Evolutionary conservation across 805 yeast genomes (phyloP).

Genomic region (Zygosaccharomyces kombuchaensis): DNA sequence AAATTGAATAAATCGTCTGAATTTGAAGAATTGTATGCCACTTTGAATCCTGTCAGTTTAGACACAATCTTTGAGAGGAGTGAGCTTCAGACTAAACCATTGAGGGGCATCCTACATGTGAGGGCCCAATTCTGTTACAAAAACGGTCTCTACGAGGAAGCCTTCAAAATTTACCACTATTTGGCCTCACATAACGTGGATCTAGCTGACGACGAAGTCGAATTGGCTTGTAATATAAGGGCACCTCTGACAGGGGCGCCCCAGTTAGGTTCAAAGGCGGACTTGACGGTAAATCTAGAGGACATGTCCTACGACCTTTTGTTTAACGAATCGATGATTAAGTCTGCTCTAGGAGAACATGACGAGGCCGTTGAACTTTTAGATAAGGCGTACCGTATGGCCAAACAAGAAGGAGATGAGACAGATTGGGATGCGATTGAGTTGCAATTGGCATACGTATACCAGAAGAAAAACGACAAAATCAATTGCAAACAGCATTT

Average conservation of each 20-base stretch:
- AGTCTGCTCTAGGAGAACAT: constrained; percentile 42
- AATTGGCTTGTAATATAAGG: constrained; percentile 62
- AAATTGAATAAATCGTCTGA: constrained; percentile 42
- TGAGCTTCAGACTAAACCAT: constrained; percentile 9
- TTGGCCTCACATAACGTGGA: constrained; percentile 38
- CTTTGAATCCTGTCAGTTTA: constrained; percentile 16
- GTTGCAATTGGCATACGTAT: constrained; percentile 55
- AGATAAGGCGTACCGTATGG: constrained; percentile 41
- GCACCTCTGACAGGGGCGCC: constrained; percentile 55
- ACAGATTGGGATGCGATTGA: constrained; percentile 59
- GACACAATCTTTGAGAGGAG: constrained; percentile 6
- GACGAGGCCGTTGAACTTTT: constrained; percentile 41
- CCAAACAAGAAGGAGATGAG: constrained; percentile 38
- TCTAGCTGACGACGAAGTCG: constrained; percentile 39
- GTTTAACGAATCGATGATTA: constrained; percentile 61
- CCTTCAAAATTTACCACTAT: constrained; percentile 48
- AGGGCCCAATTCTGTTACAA: constrained; percentile 51
- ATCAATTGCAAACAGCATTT: constrained; percentile 39
- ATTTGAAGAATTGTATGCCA: constrained; percentile 26
- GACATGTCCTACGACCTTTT: constrained; percentile 52
- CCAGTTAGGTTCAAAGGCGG: constrained; percentile 12
- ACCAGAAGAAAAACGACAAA: constrained; percentile 39
- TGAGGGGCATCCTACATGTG: constrained; percentile 45
- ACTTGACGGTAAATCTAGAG: constrained; percentile 13
- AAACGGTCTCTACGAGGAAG: constrained; percentile 46